Evolutionary conservation across 2,329 filamentous ascomycete species (phyloP).

Genomic region (Stachybotrys chlorohalonatus): DNA sequence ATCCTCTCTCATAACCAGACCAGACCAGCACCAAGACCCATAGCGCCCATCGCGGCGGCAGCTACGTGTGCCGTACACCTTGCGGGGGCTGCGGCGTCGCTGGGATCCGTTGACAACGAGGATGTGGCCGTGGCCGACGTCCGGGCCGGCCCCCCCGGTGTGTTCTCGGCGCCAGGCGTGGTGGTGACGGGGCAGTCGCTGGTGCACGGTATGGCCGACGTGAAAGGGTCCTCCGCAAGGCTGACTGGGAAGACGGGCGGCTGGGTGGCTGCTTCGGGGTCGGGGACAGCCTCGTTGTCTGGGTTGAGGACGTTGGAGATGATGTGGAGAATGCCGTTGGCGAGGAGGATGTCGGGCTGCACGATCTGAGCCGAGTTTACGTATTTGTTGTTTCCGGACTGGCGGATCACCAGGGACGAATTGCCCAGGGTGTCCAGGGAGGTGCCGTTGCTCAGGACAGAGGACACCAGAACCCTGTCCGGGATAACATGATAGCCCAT

Average conservation of each 20-base stretch:
- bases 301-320: slow-evolving; percentile 45
- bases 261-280: slow-evolving; percentile 30
- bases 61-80: slow-evolving; percentile 16
- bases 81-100: slow-evolving; percentile 10
- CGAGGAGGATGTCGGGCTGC: slow-evolving; percentile 42
- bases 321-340: slow-evolving; percentile 50
- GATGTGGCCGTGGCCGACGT: slow-evolving; percentile 3
- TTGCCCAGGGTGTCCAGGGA: slow-evolving; percentile 29
- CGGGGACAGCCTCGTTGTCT: slow-evolving; percentile 22
- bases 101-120: slow-evolving; percentile 10
- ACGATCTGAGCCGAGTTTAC: slow-evolving; percentile 45
- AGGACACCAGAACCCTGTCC: slow-evolving; percentile 43
- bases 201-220: slow-evolving; percentile 32
- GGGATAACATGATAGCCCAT: slow-evolving; percentile 57
- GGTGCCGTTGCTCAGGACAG: slow-evolving; percentile 22
- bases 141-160: neutral
- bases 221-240: slow-evolving; percentile 31
- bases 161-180: slow-evolving; percentile 8
- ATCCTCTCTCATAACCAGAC: slow-evolving; percentile 9
- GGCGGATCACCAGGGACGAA: slow-evolving; percentile 26
- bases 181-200: slow-evolving; percentile 26
- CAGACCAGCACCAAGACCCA: slow-evolving; percentile 19
- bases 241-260: slow-evolving; percentile 45
- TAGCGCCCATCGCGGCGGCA: slow-evolving; percentile 17
- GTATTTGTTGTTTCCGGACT: slow-evolving; percentile 34